Conservation (phyloP, 768 basidiomycete species). For the Podaxis sp. region DNA sequence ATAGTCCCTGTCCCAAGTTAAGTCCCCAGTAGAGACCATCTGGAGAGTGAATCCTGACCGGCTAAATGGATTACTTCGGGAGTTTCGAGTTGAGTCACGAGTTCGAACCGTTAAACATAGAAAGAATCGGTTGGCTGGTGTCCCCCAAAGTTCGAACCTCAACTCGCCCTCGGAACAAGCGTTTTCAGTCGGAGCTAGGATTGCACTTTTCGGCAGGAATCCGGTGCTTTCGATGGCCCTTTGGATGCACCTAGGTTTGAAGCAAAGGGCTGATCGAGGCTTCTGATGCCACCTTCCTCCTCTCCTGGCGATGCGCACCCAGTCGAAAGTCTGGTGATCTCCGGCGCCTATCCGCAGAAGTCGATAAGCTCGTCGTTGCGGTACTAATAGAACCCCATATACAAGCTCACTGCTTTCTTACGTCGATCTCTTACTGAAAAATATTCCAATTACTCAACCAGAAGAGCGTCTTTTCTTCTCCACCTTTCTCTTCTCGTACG, state of each 20-base stretch:
- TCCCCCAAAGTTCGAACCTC: neutral
- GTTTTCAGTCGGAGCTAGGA: conserved; percentile 10
- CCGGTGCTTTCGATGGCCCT: neutral
- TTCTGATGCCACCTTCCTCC: conserved; percentile 4
- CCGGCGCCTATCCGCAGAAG: neutral
- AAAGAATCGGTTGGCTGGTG: neutral
- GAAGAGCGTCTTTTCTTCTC: neutral
- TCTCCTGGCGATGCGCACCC: neutral
- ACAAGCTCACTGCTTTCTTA: conserved; percentile 10
- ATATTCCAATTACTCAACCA: conserved; percentile 2
- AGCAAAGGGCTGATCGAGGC: conserved; percentile 3
- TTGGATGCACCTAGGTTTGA: neutral
- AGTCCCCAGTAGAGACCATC: neutral
- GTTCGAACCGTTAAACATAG: neutral
- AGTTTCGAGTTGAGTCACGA: conserved; percentile 10
- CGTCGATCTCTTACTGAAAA: conserved; percentile 10
- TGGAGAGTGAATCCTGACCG: neutral
- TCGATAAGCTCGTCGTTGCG: conserved; percentile 2
- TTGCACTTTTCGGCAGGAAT: neutral
- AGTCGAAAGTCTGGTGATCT: neutral
- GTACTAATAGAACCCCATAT: neutral
- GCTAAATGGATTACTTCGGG: neutral
- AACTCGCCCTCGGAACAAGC: neutral
- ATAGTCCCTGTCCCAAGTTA: neutral
- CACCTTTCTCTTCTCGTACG: neutral